A percentile compares a stretch with the other conserved stretches of the same genome.
Evolutionary conservation across 2,329 filamentous ascomycete genomes (phyloP).

Genomic region (Ceratocystis smalleyi): DNA sequence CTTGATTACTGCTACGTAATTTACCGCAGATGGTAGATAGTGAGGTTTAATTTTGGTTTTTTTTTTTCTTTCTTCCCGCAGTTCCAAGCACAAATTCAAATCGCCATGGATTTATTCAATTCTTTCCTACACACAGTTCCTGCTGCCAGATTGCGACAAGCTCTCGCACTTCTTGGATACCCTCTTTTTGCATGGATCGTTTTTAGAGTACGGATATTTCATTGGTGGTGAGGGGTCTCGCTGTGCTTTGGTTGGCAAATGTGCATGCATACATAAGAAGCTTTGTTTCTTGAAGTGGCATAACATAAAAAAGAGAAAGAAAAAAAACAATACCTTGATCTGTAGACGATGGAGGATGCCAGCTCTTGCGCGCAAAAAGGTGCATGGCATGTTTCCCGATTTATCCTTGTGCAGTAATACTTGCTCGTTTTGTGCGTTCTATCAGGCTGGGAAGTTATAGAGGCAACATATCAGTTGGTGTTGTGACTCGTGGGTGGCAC

Average conservation of each 20-base stretch:
- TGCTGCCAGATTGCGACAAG: no score
- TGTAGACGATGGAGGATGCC: background rate
- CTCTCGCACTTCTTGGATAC: no score
- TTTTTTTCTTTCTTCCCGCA: no score
- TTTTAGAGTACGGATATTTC: background rate
- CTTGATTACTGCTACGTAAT: background rate
- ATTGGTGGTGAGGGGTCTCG: background rate
- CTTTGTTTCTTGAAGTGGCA: background rate
- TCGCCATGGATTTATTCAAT: no score
- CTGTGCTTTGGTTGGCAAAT: background rate
- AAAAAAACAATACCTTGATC: background rate
- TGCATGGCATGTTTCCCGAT: background rate
- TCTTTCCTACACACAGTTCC: no score
- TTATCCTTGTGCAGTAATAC: background rate
- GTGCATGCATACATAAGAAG: background rate
- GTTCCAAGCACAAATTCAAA: no score
- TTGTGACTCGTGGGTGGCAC: conserved; percentile 3
- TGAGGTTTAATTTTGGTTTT: no score
- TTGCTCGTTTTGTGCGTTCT: background rate
- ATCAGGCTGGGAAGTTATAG: background rate
- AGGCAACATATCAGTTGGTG: background rate
- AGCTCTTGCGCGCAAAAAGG: background rate
- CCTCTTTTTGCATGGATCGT: no score
- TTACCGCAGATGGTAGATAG: background rate
- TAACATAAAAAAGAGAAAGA: background rate